These are phyloP conservation scores for Sugiyamaella novakii DNA, from an alignment of 1,139 yeast species.

Conservation along the genomic window DNA sequence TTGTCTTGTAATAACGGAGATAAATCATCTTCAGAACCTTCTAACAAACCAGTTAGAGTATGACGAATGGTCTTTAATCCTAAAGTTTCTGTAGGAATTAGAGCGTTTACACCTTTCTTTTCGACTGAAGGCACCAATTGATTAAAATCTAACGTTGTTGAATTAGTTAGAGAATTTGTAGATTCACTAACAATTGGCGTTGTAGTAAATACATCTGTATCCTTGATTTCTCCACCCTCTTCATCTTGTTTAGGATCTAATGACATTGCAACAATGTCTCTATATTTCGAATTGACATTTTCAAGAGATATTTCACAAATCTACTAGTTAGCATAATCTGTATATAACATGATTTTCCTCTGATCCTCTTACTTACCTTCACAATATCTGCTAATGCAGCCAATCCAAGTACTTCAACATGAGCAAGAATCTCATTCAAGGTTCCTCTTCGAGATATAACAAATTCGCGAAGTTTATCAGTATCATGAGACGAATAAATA, in stretches of 20 bases:
- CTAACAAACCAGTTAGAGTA: constrained; percentile 64
- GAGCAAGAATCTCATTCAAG: constrained; percentile 51
- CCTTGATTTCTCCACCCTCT: constrained; percentile 14
- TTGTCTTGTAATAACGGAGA: constrained; percentile 41
- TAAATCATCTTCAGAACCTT: constrained; percentile 29
- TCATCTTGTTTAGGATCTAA: constrained; percentile 19
- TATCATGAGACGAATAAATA: constrained; percentile 35
- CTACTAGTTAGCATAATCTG: constrained; percentile 30
- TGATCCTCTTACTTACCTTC: constrained; percentile 36
- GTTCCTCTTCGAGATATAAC: constrained; percentile 40
- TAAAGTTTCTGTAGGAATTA: constrained; percentile 72
- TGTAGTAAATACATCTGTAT: background rate
- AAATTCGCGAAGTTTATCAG: constrained; percentile 28
- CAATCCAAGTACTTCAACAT: constrained; percentile 70
- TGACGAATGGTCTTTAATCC: constrained; percentile 83
- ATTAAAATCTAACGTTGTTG: background rate
- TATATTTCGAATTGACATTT: constrained; percentile 45
- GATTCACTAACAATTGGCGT: background rate
- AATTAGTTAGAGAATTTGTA: background rate
- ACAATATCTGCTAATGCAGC: constrained; percentile 57
- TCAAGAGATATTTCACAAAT: constrained; percentile 38
- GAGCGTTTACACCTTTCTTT: constrained; percentile 56
- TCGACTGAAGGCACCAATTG: constrained; percentile 34
- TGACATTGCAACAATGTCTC: constrained; percentile 38
- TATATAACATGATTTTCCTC: too few species aligned